These are phyloP conservation scores for Cruciata laevipes DNA, from an alignment of 257 asterid species.

Conservation along the genomic window DNA sequence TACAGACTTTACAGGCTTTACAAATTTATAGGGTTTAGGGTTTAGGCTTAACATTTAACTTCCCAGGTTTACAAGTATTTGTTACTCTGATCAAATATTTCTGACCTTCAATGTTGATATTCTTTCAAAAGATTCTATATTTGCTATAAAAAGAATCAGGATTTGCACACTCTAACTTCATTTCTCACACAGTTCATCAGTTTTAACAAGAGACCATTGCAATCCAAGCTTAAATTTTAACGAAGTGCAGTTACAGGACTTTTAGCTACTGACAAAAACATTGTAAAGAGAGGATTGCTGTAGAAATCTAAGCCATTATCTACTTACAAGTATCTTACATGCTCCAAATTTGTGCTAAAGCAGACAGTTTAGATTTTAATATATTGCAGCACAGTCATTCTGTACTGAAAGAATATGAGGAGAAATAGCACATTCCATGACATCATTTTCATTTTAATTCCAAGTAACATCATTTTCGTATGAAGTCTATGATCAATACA, in stretches of 20 bases:
- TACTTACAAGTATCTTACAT: neutral
- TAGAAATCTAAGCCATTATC: neutral
- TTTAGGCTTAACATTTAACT: neutral
- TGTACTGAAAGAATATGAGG: neutral
- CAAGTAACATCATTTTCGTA: neutral
- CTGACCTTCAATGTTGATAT: neutral
- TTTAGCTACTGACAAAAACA: neutral
- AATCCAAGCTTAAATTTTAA: neutral
- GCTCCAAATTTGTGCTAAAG: neutral
- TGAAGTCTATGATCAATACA: neutral
- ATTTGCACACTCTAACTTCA: neutral
- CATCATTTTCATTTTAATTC: neutral
- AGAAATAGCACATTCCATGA: neutral
- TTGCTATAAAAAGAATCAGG: neutral
- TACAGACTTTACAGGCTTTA: neutral
- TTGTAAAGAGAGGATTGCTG: neutral
- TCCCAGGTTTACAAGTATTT: neutral
- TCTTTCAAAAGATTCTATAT: neutral
- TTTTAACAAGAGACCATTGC: neutral
- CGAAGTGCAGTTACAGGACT: neutral
- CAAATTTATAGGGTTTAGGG: too few species aligned
- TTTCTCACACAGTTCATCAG: neutral
- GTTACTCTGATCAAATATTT: neutral
- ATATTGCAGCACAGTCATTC: neutral
- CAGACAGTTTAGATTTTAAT: neutral